Base-by-base conservation (phyloP, 805 yeast species). In the Spathaspora gorwiae region DNA sequence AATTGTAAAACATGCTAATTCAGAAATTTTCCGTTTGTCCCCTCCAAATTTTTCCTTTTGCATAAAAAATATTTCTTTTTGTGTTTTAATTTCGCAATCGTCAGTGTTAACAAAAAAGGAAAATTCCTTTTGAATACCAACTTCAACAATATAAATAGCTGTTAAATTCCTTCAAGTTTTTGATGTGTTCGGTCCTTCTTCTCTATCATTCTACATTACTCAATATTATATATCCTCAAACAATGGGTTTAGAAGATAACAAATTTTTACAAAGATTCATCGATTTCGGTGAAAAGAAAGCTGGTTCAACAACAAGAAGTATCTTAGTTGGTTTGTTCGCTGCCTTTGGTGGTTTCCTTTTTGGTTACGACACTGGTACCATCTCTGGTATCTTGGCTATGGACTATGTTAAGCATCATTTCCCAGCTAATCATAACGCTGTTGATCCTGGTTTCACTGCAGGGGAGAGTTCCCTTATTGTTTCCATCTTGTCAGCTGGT, bases 211-310 rank as follows among this genome's bases (percentile, higher is more conserved):
- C 24, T 19, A 19, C 24, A 19, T 5, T 19, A 19, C 24, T 19
- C 24, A 19, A 19, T 11, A 29, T 29, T 29, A 29, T 29, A 29
- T 11, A 29, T 29, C 9, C 12, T 29, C 32, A 29, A 29, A 29
- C 12, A 26, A 68, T 68, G 74, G 72, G 72, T 53, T 61, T 68
- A 52, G 72, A 67, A 62, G 65, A 66, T 53, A 61, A 54, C 52
- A 50, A 53, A 37, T 46, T 66, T 35, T 47, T 64, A 37, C 59
- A 56, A 52, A 65, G 52, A 46, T 70, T 56, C 54, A 61, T 73
- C 55, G 70, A 73, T 39, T 64, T 70, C 24, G 79, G 75, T 35
- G 76, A 73, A 39, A 75, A 72, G 57, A 66, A 64, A 44, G 73
- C 75, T 43, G 81, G 73, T 13, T 67, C 72, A 44, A 60, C 72